Percentiles rank a stretch among this genome's conserved stretches.
These are phyloP conservation scores for Acer saccharum DNA, from an alignment of 345 rosid genomes.

Conservation along the genomic window DNA sequence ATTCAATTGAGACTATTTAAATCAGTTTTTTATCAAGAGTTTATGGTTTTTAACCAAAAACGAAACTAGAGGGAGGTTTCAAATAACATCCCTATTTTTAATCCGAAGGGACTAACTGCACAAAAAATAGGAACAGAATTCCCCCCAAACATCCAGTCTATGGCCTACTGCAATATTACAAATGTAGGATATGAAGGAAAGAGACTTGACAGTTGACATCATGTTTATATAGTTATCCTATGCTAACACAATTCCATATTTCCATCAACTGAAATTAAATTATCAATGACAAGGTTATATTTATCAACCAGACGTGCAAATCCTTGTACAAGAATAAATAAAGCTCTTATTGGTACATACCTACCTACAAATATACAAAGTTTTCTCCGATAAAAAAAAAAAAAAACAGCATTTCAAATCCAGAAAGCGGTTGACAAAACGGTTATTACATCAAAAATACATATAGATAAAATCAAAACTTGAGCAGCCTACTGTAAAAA, in stretches of 20 bases:
- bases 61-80: too few relatives aligned
- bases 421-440: background rate
- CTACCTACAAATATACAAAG: background rate
- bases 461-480: background rate
- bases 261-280: background rate
- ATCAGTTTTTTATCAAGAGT: too few relatives aligned
- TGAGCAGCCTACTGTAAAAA: slow-evolving; percentile 59
- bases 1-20: too few relatives aligned
- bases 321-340: background rate
- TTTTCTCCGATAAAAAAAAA: background rate
- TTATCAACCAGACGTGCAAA: background rate
- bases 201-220: too few relatives aligned
- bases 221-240: background rate
- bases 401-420: background rate
- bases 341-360: background rate
- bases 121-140: background rate
- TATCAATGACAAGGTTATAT: background rate
- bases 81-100: too few relatives aligned
- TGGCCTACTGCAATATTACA: background rate
- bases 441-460: background rate
- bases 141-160: background rate
- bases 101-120: too few relatives aligned
- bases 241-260: background rate
- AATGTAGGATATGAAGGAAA: background rate
- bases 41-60: too few relatives aligned